Base-by-base conservation (phyloP, 2,329 filamentous ascomycete species). In the Paecilomyces sp. region DNA sequence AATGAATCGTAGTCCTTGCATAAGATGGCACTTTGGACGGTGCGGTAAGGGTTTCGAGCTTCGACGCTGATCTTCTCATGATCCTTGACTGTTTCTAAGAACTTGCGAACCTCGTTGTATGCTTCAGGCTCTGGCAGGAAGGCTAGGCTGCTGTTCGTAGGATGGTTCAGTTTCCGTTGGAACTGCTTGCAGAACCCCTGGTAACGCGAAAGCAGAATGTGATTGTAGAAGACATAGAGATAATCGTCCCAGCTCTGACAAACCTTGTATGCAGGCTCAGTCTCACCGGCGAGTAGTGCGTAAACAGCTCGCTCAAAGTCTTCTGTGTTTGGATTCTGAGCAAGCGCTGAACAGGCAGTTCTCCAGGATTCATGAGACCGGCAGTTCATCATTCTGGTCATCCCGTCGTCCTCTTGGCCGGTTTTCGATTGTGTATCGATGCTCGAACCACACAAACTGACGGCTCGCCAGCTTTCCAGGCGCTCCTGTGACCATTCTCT, bases 251-350 rank as follows among this genome's bases (percentile, higher is more conserved):
- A 95, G 24, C 83, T 86, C 56, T 84, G 81, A 70, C 90, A 92
- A 47, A 93, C 86, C 64, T 85, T 85, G 69, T 90, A 86, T 11
- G 95, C 90, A 57, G 88, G 90, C 41, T 84, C 78, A 56, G 92
- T 83, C 69, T 97, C 91, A 56, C 94, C 94, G 51, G 89, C 88
- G n/a, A 99, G 81, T 12, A 97, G 77, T 30, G 91, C 93, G 70
- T 96, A 97, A 0, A 96, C 91, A 18, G 93, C 94, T 58, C 87
- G 85, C 75, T 99, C 92, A 68, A 92, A 93, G 57, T 89, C 85
- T 66, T 90, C 87, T 0, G 83, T 84, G 28, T 85, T 85, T 1
- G 86, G 85, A 56, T 89, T 85, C 55, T 75, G 77, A 24, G 88
- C 86, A 50, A 79, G 68, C 58, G 71, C 73, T 61, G 73, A 69